These are phyloP conservation scores for Liriodendron chinense DNA, from an alignment of 164 flowering plant species.

Conservation along the genomic window DNA sequence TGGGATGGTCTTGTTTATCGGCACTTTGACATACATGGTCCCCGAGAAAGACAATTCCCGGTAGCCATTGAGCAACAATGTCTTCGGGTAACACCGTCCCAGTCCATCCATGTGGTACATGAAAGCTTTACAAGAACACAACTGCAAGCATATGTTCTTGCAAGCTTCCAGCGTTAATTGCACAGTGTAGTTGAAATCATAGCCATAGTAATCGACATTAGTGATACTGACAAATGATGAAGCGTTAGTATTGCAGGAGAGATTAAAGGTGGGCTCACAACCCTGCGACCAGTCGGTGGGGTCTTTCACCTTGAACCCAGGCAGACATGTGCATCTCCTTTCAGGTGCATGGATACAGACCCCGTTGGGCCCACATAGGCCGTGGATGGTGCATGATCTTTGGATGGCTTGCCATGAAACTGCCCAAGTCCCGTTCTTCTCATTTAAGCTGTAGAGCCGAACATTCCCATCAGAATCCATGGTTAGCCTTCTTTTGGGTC, in stretches of 20 bases:
- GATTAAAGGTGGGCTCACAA: conserved; percentile 15
- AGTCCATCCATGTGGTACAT: background rate
- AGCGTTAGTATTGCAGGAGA: background rate
- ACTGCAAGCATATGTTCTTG: conserved; percentile 1
- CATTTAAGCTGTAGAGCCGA: too few relatives aligned
- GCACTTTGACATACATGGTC: conserved; percentile 10
- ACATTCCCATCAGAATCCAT: too few relatives aligned
- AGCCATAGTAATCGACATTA: conserved; percentile 11
- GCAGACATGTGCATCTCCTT: conserved; percentile 8
- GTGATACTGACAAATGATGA: conserved; percentile 9
- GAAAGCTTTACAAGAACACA: conserved; percentile 11
- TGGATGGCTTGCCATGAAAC: conserved; percentile 10
- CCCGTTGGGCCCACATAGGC: conserved; percentile 7
- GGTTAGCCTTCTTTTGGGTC: conserved; percentile 12
- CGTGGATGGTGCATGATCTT: conserved; percentile 9
- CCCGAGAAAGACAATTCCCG: background rate
- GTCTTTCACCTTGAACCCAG: conserved; percentile 1
- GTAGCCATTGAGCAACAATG: conserved; percentile 11
- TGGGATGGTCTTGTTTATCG: too few relatives aligned
- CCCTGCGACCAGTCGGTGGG: conserved; percentile 27
- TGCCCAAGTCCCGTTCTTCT: conserved; percentile 6
- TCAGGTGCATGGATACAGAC: background rate
- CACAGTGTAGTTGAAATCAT: background rate
- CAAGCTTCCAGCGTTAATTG: conserved; percentile 2
- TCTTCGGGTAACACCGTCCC: conserved; percentile 8